These are phyloP conservation scores for Aspergillus neotritici DNA, from an alignment of 2,329 filamentous ascomycete species.

Conservation along the genomic window DNA sequence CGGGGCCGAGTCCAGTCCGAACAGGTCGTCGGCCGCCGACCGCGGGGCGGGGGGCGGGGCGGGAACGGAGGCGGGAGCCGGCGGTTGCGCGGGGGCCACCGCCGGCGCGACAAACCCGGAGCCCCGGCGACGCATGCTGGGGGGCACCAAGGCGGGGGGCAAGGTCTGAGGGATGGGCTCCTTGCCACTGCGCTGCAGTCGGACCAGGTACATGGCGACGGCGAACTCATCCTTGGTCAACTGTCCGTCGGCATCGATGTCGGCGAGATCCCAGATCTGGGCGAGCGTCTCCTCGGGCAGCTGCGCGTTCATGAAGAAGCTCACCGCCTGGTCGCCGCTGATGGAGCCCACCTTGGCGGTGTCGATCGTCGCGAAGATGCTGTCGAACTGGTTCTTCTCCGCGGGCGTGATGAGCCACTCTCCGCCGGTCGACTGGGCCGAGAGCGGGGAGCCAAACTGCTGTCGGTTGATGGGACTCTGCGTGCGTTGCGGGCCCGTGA, in stretches of 20 bases:
- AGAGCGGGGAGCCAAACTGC: conserved; percentile 46
- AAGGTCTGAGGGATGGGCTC: conserved; percentile 69
- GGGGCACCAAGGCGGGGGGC: conserved; percentile 76
- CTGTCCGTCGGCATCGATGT: conserved; percentile 84
- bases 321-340: conserved; percentile 88
- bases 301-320: conserved; percentile 88
- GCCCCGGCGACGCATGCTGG: conserved; percentile 64
- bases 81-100: conserved; percentile 40
- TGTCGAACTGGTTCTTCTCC: conserved; percentile 84
- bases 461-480: conserved; percentile 54
- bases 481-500: conserved; percentile 58
- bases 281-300: conserved; percentile 83
- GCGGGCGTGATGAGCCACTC: conserved; percentile 79
- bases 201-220: conserved; percentile 94
- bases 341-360: conserved; percentile 75
- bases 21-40: conserved; percentile 87
- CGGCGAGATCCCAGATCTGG: conserved; percentile 94
- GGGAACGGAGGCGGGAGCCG: conserved; percentile 38
- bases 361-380: conserved; percentile 78
- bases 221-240: conserved; percentile 88
- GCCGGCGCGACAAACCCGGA: conserved; percentile 33
- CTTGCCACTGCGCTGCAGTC: conserved; percentile 73
- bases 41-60: conserved; percentile 48
- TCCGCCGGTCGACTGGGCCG: conserved; percentile 51
- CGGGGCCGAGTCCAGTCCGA: conserved; percentile 77